Conservation (phyloP, 768 basidiomycete species). For the Sporobolomyces phaffii region DNA sequence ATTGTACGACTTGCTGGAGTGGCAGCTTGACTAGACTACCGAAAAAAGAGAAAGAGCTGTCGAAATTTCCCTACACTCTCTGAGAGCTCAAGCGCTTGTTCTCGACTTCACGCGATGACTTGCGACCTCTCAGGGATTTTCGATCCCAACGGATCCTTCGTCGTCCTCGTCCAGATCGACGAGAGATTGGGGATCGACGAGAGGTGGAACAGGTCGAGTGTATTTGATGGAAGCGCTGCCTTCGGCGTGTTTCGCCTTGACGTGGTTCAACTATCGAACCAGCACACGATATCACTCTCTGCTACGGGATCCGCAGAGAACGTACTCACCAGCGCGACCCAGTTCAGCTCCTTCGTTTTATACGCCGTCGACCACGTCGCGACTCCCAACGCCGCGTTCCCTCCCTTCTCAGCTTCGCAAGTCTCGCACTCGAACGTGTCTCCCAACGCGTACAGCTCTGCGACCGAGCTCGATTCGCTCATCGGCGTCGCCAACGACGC, state of each 20-base stretch:
- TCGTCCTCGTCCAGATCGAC: background rate
- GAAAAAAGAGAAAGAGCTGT: too few species aligned
- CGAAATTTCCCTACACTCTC: too few species aligned
- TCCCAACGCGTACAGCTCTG: conserved; percentile 20
- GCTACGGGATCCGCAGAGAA: too few species aligned
- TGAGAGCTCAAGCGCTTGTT: too few species aligned
- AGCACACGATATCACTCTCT: too few species aligned
- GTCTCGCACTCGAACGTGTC: conserved; percentile 5
- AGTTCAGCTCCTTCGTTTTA: background rate
- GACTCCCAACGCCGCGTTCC: background rate
- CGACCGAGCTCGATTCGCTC: background rate
- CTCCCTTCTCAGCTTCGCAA: background rate
- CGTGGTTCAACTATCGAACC: background rate
- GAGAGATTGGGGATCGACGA: background rate
- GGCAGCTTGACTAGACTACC: too few species aligned
- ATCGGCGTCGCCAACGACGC: too few species aligned
- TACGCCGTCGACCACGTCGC: background rate
- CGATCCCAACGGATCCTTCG: too few species aligned
- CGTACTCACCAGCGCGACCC: background rate
- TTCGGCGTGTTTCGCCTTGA: background rate
- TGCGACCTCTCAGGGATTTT: too few species aligned
- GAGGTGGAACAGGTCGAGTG: background rate
- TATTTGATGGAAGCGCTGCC: background rate
- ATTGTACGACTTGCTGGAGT: too few species aligned
- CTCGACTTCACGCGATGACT: too few species aligned